phyloP scores from a whole-genome alignment of 805 yeast genomes.

The Phaffomyces antillensis region DNA sequence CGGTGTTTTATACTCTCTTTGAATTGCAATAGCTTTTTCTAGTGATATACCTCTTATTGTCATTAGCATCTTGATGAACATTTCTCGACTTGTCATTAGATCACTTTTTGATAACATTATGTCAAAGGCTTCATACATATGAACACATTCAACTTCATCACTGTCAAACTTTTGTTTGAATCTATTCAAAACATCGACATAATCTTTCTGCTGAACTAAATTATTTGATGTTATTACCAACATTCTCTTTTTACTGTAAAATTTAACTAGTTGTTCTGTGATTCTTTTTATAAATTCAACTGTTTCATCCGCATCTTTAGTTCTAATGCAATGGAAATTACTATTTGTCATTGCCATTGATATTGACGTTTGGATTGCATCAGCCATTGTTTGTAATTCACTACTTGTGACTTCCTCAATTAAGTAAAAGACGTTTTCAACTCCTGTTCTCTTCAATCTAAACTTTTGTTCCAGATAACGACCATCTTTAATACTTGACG shows the following conservation, averaged over 20 bases:
- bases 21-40: conserved; percentile 80
- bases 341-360: conserved; percentile 61
- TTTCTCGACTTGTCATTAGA: conserved; percentile 64
- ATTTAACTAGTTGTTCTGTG: conserved; percentile 36
- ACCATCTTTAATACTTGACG: conserved; percentile 77
- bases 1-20: conserved; percentile 67
- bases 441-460: conserved; percentile 62
- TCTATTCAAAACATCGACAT: conserved; percentile 30
- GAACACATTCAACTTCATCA: conserved; percentile 32
- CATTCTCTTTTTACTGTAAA: conserved; percentile 32
- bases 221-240: conserved; percentile 46
- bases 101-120: conserved; percentile 63
- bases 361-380: conserved; percentile 70
- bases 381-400: conserved; percentile 42
- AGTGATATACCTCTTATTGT: conserved; percentile 73
- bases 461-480: conserved; percentile 82
- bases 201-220: conserved; percentile 44
- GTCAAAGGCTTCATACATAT: conserved; percentile 50
- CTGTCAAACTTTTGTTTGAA: conserved; percentile 42
- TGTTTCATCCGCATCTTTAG: conserved; percentile 70
- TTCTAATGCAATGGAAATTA: conserved; percentile 59
- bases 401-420: conserved; percentile 63
- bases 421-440: conserved; percentile 62
- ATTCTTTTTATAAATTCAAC: conserved; percentile 47
- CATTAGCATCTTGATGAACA: conserved; percentile 71